Percentiles rank a stretch among this genome's conserved stretches.
These are phyloP conservation scores for Sisymbrium altissimum DNA, from an alignment of 345 rosid species.

Conservation along the genomic window DNA sequence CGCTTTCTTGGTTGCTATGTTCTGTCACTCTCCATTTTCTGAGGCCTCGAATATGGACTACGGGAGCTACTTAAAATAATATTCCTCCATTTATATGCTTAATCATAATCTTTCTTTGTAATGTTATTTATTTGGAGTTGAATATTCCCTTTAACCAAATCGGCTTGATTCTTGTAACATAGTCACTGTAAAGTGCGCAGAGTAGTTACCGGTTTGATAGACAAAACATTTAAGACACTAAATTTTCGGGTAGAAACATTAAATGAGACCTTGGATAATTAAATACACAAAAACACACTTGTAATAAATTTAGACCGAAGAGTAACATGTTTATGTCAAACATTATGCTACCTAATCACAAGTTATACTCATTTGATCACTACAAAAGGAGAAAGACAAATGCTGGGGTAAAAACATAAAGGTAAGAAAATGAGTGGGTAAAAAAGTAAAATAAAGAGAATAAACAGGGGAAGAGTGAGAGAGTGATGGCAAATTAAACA, in stretches of 20 bases:
- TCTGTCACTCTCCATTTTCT: slow-evolving; percentile 23
- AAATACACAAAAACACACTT: slow-evolving; percentile 19
- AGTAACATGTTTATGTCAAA: neutral
- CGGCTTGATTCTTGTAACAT: slow-evolving; percentile 25
- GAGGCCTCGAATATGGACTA: neutral
- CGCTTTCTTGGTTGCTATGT: slow-evolving; percentile 28
- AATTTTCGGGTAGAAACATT: slow-evolving; percentile 22
- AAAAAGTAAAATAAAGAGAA: neutral
- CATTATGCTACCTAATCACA: slow-evolving; percentile 18
- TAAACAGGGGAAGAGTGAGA: neutral
- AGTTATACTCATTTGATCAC: neutral
- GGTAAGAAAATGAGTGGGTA: slow-evolving; percentile 4
- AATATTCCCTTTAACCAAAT: slow-evolving; percentile 26
- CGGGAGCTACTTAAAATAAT: neutral
- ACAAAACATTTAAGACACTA: slow-evolving; percentile 19
- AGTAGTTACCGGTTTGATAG: slow-evolving; percentile 31
- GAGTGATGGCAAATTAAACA: slow-evolving; percentile 7
- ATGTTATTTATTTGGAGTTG: slow-evolving; percentile 5
- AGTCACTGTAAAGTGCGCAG: slow-evolving; percentile 19
- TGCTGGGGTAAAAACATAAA: slow-evolving; percentile 9
- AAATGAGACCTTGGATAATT: slow-evolving; percentile 20
- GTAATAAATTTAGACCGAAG: neutral
- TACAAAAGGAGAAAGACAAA: neutral
- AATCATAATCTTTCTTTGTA: neutral
- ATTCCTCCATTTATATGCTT: neutral